Evolutionary conservation across 345 rosid genomes (phyloP).

Genomic region (Corchorus capsularis): DNA sequence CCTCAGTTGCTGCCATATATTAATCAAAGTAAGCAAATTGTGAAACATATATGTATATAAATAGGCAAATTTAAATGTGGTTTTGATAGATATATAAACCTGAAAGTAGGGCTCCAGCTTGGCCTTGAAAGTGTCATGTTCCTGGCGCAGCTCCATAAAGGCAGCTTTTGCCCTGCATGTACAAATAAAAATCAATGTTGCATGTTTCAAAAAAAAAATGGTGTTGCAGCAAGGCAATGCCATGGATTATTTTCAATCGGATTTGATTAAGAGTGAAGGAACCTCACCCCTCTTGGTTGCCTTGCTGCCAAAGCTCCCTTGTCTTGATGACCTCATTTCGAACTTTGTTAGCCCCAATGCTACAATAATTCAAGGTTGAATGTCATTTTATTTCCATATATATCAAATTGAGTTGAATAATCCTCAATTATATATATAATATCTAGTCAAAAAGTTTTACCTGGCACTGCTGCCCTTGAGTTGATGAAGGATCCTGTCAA

Average conservation of each 20-base stretch:
- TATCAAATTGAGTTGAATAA: too few species aligned
- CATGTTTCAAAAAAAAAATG: too few species aligned
- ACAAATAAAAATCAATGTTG: too few species aligned
- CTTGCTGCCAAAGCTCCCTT: conserved; percentile 5
- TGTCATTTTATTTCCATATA: too few species aligned
- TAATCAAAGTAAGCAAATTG: too few species aligned
- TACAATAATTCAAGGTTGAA: background rate
- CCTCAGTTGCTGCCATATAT: conserved; percentile 16
- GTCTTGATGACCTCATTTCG: conserved; percentile 8
- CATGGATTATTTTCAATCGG: too few species aligned
- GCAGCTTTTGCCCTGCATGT: conserved; percentile 15
- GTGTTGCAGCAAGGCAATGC: too few species aligned
- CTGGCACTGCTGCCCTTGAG: conserved; percentile 32
- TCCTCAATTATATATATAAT: too few species aligned
- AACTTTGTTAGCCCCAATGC: conserved; percentile 38
- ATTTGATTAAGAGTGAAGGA: background rate
- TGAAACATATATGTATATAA: background rate
- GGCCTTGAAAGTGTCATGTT: conserved; percentile 22
- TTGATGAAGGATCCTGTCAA: conserved; percentile 26
- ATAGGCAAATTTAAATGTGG: background rate
- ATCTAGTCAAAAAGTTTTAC: conserved; percentile 7
- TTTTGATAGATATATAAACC: conserved; percentile 21
- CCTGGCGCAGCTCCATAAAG: conserved; percentile 23
- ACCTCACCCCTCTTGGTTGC: conserved; percentile 28
- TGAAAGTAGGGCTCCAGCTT: conserved; percentile 33